Evolutionary conservation across 805 yeast genomes (phyloP).

Genomic region (Kuraishia hungarica): DNA sequence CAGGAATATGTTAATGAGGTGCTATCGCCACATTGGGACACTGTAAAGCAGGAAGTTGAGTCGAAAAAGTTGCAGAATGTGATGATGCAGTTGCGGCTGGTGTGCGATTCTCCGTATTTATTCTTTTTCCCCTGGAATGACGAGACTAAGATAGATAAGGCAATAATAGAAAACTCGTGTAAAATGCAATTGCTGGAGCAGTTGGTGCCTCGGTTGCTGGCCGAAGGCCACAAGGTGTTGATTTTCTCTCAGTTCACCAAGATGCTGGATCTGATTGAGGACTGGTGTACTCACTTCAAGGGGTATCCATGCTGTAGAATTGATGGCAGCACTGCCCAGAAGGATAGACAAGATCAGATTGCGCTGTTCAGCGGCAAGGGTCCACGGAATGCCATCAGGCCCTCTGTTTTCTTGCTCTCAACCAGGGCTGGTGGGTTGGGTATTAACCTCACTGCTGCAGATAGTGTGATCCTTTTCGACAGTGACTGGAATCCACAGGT

Average conservation of each 20-base stretch:
- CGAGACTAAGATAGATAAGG: slow-evolving; percentile 27
- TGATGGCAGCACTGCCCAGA: slow-evolving; percentile 69
- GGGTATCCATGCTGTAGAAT: slow-evolving; percentile 45
- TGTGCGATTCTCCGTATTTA: slow-evolving; percentile 80
- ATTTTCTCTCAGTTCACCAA: slow-evolving; percentile 83
- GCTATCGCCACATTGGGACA: slow-evolving; percentile 15
- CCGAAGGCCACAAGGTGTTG: slow-evolving; percentile 55
- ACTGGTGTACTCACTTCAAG: slow-evolving; percentile 49
- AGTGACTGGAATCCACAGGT: slow-evolving; percentile 98
- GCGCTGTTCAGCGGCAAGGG: slow-evolving; percentile 32
- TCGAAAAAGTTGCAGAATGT: slow-evolving; percentile 53
- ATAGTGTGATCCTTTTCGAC: slow-evolving; percentile 83
- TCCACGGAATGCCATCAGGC: slow-evolving; percentile 20
- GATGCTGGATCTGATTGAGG: slow-evolving; percentile 74
- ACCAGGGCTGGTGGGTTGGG: slow-evolving; percentile 97
- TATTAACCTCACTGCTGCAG: slow-evolving; percentile 77
- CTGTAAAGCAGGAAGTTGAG: slow-evolving; percentile 31
- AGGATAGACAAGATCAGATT: slow-evolving; percentile 58
- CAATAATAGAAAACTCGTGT: slow-evolving; percentile 50
- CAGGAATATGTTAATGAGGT: slow-evolving; percentile 2
- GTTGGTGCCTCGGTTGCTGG: slow-evolving; percentile 42
- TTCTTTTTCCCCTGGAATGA: slow-evolving; percentile 73
- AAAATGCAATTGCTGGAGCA: slow-evolving; percentile 66
- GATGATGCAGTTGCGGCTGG: slow-evolving; percentile 77
- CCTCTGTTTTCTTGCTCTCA: slow-evolving; percentile 61